Evolutionary conservation across 805 yeast species (phyloP).

Genomic region (Komagataella kurtzmanii): DNA sequence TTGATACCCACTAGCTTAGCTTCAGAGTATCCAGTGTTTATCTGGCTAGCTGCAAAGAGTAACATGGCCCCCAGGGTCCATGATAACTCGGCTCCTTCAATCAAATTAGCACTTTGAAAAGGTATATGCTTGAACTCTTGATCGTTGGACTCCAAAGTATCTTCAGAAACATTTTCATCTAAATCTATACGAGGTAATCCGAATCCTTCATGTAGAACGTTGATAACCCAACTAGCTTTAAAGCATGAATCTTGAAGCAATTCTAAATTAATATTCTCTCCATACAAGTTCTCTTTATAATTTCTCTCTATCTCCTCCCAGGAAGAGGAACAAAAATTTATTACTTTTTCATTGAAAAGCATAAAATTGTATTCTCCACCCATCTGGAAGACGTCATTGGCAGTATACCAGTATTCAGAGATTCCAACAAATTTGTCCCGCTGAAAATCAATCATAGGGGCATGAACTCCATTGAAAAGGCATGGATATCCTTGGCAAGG

Average conservation of each 20-base stretch:
- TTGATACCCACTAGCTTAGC: conserved; percentile 19
- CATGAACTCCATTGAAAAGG: conserved; percentile 89
- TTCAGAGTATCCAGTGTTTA: conserved; percentile 14
- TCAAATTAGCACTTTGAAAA: conserved; percentile 70
- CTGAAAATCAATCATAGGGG: conserved; percentile 72
- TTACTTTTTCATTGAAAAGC: conserved; percentile 50
- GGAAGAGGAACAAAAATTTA: conserved; percentile 59
- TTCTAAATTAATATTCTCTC: conserved; percentile 38
- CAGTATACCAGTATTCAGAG: conserved; percentile 96
- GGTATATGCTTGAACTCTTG: conserved; percentile 32
- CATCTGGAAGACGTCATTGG: conserved; percentile 78
- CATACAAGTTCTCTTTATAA: conserved; percentile 39
- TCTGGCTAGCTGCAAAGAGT: conserved; percentile 66
- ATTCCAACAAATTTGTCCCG: conserved; percentile 82
- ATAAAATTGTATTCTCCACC: conserved; percentile 82
- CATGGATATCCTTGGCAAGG: conserved; percentile 88
- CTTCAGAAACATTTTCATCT: conserved; percentile 22
- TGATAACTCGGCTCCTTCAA: conserved; percentile 77
- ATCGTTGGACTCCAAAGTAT: conserved; percentile 13
- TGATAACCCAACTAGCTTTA: conserved; percentile 90
- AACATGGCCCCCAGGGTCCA: conserved; percentile 93
- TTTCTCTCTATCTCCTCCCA: conserved; percentile 48
- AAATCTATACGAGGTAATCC: conserved; percentile 63
- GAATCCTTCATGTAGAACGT: conserved; percentile 85
- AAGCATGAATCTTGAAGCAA: conserved; percentile 71